Evolutionary conservation across 164 flowering plant genomes (phyloP), one percentile per base, ranked within the genome.

Genomic region (Nymphaea colorata): DNA sequence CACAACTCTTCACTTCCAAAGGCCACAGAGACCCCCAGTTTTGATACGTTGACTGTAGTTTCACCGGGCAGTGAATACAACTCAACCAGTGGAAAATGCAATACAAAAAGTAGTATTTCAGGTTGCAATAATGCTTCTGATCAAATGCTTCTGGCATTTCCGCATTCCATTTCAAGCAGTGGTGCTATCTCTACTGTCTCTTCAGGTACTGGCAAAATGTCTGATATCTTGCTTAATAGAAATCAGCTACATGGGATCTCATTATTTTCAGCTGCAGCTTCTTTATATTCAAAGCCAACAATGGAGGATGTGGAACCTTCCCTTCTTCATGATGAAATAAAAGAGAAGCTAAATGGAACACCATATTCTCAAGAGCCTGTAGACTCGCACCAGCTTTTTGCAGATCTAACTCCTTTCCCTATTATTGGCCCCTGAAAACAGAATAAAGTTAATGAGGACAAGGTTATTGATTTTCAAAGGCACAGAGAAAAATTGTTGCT

Each of bases 401-500:
- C 93, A 42, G 99, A 95, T 71, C 89, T 95, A 66, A 91, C 91
- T 77, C 99, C 99, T 8, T 87, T 95, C 64, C 88, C 77, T 62
- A 76, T 82, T 14, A 80, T 75, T 74, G 92, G 87, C 61, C 70
- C 86, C 67, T 82, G 82, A 43, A 89, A 84, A 70, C 87, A 78
- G 60, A 82, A 77, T 71, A 82, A 81, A 61, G 66, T 78, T 11
- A 18, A 69, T 8, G 86, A 25, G 36, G 36, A 69, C 68, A 87
- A 82, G 64, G 72, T 78, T 68, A 83, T 80, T 71, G 96, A 83
- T 62, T 65, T 74, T 66, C 90, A 78, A 72, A 81, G 78, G 75
- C 72, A 69, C 67, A 85, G 69, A 79, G 87, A 79, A 71, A 81
- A 77, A 43, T 60, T 67, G 75, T 76, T 15, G 42, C 78, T 17